Percentiles rank a stretch among this genome's conserved stretches.
phyloP scores from a whole-genome alignment of 2,329 filamentous ascomycete species.

The Talaromyces piceae region DNA sequence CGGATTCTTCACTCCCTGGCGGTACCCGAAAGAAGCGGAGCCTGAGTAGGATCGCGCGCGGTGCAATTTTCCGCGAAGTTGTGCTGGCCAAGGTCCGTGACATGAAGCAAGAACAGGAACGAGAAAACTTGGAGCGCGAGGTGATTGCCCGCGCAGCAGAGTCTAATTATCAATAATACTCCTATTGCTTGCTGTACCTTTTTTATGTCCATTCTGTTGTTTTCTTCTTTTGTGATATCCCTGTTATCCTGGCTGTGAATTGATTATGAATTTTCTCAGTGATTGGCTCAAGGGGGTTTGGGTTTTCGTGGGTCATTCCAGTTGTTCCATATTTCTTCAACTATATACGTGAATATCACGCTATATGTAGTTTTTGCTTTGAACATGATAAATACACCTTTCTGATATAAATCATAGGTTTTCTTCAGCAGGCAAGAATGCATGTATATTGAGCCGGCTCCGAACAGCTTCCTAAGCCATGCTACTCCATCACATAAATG shows the following conservation, averaged over 20 bases:
- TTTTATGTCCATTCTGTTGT: not conserved
- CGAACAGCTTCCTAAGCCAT: too few relatives aligned
- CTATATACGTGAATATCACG: too few relatives aligned
- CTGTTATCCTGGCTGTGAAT: not conserved
- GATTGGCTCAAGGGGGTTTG: not conserved
- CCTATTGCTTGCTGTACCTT: not conserved
- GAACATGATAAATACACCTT: too few relatives aligned
- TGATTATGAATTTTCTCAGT: not conserved
- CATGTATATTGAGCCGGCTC: too few relatives aligned
- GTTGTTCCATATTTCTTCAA: too few relatives aligned
- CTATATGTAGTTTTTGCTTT: too few relatives aligned
- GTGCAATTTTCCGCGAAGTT: constrained; percentile 85
- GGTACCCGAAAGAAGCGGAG: constrained; percentile 41
- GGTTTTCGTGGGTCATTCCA: too few relatives aligned
- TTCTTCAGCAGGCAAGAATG: too few relatives aligned
- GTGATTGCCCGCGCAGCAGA: constrained; percentile 38
- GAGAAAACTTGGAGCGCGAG: constrained; percentile 58
- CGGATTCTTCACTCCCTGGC: constrained; percentile 13
- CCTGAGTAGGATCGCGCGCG: constrained; percentile 53
- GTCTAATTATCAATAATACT: constrained; percentile 5
- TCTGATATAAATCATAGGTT: too few relatives aligned
- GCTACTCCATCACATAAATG: too few relatives aligned
- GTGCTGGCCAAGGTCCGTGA: constrained; percentile 89
- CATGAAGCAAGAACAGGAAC: constrained; percentile 79
- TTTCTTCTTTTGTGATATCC: not conserved